These are phyloP conservation scores for Aureobasidium sp. DNA, from an alignment of 2,329 filamentous ascomycete species.

Conservation along the genomic window DNA sequence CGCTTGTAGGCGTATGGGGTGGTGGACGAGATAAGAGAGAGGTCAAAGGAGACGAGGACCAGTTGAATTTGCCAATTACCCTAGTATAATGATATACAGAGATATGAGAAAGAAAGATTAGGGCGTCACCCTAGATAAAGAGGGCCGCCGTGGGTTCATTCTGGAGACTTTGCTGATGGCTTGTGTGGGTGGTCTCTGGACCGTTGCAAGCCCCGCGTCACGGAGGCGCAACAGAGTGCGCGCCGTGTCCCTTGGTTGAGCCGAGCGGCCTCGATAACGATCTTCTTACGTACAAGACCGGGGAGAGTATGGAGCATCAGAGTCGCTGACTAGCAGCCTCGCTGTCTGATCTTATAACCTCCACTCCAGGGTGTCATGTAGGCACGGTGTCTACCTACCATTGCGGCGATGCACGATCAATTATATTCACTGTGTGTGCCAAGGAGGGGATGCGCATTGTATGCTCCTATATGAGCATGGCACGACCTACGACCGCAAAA, in stretches of 20 bases:
- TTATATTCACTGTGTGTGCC: background rate
- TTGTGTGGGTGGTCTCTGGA: background rate
- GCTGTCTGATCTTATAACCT: background rate
- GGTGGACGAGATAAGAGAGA: background rate
- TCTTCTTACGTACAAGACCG: conserved; percentile 6
- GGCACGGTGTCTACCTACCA: background rate
- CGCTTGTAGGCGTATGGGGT: background rate
- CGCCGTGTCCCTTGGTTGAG: background rate
- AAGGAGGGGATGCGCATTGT: background rate
- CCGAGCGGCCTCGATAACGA: conserved; percentile 2
- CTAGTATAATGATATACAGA: background rate
- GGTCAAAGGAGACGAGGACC: background rate
- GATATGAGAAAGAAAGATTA: background rate
- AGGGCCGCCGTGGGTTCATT: background rate
- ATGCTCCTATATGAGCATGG: background rate
- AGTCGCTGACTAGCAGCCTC: background rate
- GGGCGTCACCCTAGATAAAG: conserved; percentile 11
- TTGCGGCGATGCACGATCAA: background rate
- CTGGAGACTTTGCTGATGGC: conserved; percentile 1
- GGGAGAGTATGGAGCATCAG: background rate
- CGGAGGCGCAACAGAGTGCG: background rate
- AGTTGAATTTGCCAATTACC: background rate
- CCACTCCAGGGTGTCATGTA: background rate
- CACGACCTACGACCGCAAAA: background rate
- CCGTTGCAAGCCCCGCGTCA: conserved; percentile 12